Evolutionary conservation across 495 filamentous ascomycete genomes (phyloP).

Genomic region (Penicillium pancosmium): DNA sequence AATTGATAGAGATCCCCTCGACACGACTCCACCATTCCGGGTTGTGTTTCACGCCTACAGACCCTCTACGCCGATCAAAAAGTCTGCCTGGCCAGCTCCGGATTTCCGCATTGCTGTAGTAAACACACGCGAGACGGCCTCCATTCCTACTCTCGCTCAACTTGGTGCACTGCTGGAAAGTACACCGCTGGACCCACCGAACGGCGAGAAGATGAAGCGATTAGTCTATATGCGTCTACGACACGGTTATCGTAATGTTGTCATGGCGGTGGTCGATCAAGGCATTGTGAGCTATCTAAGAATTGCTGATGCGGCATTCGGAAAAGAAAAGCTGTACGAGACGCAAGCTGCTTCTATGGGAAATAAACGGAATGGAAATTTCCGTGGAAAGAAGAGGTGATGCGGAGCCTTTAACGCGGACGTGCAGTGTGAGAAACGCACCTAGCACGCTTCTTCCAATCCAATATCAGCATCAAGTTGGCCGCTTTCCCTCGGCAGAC

Average conservation of each 20-base stretch:
- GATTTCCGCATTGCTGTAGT: constrained; percentile 84
- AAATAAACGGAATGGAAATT: constrained; percentile 40
- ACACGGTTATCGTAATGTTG: constrained; percentile 80
- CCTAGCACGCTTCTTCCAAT: too few relatives aligned
- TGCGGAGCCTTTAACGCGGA: neutral
- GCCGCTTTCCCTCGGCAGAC: too few relatives aligned
- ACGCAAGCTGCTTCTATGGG: constrained; percentile 24
- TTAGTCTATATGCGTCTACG: constrained; percentile 71
- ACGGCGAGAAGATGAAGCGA: constrained; percentile 49
- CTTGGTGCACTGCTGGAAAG: constrained; percentile 68
- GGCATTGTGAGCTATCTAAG: constrained; percentile 87
- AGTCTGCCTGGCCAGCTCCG: constrained; percentile 70
- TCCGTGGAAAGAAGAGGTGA: constrained; percentile 36
- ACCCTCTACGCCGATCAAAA: constrained; percentile 68
- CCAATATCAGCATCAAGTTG: too few relatives aligned
- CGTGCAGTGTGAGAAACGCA: too few relatives aligned
- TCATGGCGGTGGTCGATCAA: constrained; percentile 86
- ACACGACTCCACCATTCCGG: constrained; percentile 58
- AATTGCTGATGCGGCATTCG: constrained; percentile 78
- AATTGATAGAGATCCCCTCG: constrained; percentile 16
- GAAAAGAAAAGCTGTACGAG: constrained; percentile 70
- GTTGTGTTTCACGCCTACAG: constrained; percentile 82
- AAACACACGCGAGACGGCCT: constrained; percentile 66
- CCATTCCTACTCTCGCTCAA: constrained; percentile 72
- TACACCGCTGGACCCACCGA: constrained; percentile 65